Evolutionary conservation across 1,139 yeast species (phyloP).

Genomic region (Debaryomycetaceae sp.): DNA sequence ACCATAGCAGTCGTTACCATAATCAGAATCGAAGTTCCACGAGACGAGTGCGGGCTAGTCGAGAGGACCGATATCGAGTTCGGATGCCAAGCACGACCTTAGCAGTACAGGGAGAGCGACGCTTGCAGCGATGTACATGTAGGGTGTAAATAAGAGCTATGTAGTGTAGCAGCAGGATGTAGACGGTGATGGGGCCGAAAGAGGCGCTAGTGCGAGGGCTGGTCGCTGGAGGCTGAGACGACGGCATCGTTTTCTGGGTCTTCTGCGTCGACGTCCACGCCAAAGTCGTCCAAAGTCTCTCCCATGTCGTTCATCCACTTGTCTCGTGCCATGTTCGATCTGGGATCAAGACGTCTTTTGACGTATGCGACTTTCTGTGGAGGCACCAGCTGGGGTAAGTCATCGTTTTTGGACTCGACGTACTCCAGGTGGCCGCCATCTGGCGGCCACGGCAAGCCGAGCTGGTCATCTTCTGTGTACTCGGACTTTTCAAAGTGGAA

Average conservation of each 20-base stretch:
- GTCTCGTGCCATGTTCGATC: conserved; percentile 28
- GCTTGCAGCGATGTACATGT: no score
- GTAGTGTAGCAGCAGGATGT: no score
- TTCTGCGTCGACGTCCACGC: conserved; percentile 78
- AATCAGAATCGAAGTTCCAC: not conserved
- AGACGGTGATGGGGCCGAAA: no score
- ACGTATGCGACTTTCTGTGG: conserved; percentile 10
- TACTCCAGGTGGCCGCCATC: conserved; percentile 61
- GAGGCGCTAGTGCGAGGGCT: not conserved
- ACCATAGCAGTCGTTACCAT: conserved; percentile 1
- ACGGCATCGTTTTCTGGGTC: not conserved
- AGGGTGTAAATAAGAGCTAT: no score
- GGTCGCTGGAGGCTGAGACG: not conserved
- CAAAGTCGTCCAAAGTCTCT: conserved; percentile 76
- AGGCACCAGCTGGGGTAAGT: not conserved
- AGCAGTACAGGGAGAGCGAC: no score
- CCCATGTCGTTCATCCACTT: conserved; percentile 81
- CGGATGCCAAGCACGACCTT: not conserved
- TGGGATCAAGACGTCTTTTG: conserved; percentile 27
- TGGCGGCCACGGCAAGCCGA: conserved; percentile 83
- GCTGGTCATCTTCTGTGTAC: conserved; percentile 52
- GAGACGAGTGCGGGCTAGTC: not conserved
- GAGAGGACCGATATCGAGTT: not conserved
- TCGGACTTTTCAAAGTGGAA: conserved; percentile 52
- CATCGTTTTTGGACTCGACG: conserved; percentile 1